phyloP scores from a whole-genome alignment of 2,329 filamentous ascomycete species.

The Cercospora canescens region DNA sequence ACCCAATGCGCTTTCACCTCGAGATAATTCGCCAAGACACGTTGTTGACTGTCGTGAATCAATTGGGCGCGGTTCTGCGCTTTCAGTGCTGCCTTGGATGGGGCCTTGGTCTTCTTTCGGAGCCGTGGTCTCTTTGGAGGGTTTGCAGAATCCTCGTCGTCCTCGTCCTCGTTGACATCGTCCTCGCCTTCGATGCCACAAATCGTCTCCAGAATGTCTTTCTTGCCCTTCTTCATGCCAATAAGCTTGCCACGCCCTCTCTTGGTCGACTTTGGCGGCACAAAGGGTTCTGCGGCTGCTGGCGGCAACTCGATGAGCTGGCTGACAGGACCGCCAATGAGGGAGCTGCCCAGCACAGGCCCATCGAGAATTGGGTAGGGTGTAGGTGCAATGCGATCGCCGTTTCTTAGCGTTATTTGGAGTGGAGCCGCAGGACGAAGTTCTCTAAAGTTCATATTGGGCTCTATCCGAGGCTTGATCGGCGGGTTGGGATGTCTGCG shows the following conservation, averaged over 20 bases:
- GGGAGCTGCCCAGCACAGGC: constrained; percentile 4
- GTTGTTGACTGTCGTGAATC: constrained; percentile 23
- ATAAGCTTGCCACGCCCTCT: constrained; percentile 6
- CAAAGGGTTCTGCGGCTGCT: constrained; percentile 4
- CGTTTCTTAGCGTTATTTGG: constrained; percentile 2
- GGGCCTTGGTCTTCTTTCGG: constrained; percentile 14
- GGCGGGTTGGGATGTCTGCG: constrained; percentile 7
- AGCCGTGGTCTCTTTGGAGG: constrained; percentile 22
- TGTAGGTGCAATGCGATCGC: constrained; percentile 4
- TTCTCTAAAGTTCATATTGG: constrained; percentile 8
- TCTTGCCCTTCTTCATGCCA: constrained; percentile 1
- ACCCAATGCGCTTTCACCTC: constrained; percentile 42
- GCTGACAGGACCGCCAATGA: constrained; percentile 1
- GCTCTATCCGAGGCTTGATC: constrained; percentile 7
- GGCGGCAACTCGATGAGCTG: neutral
- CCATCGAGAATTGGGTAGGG: neutral
- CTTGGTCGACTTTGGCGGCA: constrained; percentile 3
- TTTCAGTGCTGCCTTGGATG: constrained; percentile 12
- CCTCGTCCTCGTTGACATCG: constrained; percentile 2
- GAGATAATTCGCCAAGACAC: constrained; percentile 38
- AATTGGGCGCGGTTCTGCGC: constrained; percentile 16
- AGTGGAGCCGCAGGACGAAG: constrained; percentile 1
- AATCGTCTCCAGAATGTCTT: neutral
- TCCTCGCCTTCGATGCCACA: constrained; percentile 7
- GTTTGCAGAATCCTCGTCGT: constrained; percentile 6